Evolutionary conservation across 306 rosid species (phyloP).

Genomic region (Begonia peltatifolia): DNA sequence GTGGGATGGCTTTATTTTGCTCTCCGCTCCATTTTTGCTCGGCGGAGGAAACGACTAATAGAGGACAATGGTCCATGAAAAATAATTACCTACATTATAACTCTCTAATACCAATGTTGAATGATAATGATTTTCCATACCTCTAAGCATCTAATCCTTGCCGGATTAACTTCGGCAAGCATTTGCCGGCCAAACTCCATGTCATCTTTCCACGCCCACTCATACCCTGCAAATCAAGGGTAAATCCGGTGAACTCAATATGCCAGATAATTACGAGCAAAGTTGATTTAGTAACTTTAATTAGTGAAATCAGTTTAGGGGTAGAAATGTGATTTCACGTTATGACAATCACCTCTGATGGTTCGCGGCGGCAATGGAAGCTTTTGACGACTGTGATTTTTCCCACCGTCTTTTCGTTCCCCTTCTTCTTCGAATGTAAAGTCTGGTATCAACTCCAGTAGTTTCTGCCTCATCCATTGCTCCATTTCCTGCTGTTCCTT

Average conservation of each 20-base stretch:
- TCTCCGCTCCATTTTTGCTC: slow-evolving; percentile 27
- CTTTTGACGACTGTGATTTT: neutral
- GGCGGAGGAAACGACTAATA: slow-evolving; percentile 39
- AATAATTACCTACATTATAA: no score
- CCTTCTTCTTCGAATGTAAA: slow-evolving; percentile 22
- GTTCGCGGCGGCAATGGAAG: slow-evolving; percentile 26
- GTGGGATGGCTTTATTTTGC: slow-evolving; percentile 28
- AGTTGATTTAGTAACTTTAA: no score
- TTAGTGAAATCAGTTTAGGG: no score
- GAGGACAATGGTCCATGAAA: no score
- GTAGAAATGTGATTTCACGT: no score
- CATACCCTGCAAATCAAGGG: slow-evolving; percentile 21
- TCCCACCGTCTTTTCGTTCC: slow-evolving; percentile 11
- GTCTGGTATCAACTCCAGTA: slow-evolving; percentile 26
- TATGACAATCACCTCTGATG: slow-evolving; percentile 20
- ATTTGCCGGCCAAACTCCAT: slow-evolving; percentile 67
- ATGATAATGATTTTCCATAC: slow-evolving; percentile 10
- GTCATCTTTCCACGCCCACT: slow-evolving; percentile 52
- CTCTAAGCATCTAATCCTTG: slow-evolving; percentile 34
- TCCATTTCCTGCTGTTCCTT: slow-evolving; percentile 18
- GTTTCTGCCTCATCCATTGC: slow-evolving; percentile 25
- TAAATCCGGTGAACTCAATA: no score
- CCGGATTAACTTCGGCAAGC: slow-evolving; percentile 70
- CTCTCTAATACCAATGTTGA: no score
- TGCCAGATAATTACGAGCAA: no score